Evolutionary conservation across 306 rosid genomes (phyloP).

Genomic region (Ziziphus jujuba): DNA sequence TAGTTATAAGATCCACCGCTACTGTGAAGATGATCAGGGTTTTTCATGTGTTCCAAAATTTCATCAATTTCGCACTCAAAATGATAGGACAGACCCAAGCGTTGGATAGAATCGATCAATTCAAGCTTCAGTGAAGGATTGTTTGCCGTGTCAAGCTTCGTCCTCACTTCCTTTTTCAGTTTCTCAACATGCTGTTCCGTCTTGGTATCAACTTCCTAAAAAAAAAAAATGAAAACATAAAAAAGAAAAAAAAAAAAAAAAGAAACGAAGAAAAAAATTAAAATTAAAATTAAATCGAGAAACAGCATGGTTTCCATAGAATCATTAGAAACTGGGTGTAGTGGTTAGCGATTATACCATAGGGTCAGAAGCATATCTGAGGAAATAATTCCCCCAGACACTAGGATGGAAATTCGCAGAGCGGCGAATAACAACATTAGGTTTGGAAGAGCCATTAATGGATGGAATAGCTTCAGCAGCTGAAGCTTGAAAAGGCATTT

Average conservation of each 20-base stretch:
- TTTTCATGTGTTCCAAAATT: neutral
- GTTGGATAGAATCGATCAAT: slow-evolving; percentile 38
- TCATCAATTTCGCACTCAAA: slow-evolving; percentile 36
- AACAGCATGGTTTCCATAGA: too few relatives aligned
- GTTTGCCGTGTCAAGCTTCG: neutral
- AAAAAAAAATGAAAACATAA: neutral
- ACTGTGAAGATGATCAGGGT: neutral
- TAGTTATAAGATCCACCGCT: too few relatives aligned
- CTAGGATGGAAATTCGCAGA: slow-evolving; percentile 23
- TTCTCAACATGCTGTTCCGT: slow-evolving; percentile 6
- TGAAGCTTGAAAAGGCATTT: too few relatives aligned
- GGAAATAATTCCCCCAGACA: slow-evolving; percentile 30
- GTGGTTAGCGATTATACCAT: too few relatives aligned
- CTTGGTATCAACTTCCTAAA: neutral
- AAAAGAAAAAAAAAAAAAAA: neutral
- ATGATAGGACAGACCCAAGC: slow-evolving; percentile 36
- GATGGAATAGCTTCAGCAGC: too few relatives aligned
- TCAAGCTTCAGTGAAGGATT: slow-evolving; percentile 20
- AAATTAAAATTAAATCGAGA: too few relatives aligned
- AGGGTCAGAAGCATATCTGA: neutral
- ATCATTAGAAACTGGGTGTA: too few relatives aligned
- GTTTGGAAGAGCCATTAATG: neutral
- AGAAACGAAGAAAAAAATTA: neutral
- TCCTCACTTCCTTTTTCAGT: slow-evolving; percentile 38
- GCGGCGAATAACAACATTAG: slow-evolving; percentile 1